A percentile compares a stretch with the other conserved stretches of the same genome.
These are phyloP conservation scores for Gaertneriomyces semiglobifer DNA, from an alignment of 192 early-diverging fungal genomes.

Conservation along the genomic window DNA sequence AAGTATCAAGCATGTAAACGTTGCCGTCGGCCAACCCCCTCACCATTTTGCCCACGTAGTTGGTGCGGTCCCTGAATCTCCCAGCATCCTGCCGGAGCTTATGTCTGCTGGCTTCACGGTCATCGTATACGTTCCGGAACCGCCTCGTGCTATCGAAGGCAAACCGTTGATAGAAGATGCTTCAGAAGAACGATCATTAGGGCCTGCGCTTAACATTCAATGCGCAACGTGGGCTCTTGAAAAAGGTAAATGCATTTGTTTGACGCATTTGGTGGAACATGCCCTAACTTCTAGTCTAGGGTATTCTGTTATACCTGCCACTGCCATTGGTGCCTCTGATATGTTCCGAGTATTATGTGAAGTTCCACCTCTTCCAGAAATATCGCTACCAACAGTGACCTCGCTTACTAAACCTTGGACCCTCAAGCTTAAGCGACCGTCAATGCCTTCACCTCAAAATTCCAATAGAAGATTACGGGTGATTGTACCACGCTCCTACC, in stretches of 20 bases:
- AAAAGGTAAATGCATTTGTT: not conserved
- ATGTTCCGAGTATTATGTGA: conserved; percentile 24
- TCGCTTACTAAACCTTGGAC: not conserved
- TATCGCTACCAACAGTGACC: not conserved
- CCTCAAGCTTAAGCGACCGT: not conserved
- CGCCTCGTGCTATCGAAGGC: too few species aligned
- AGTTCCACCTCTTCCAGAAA: conserved; percentile 13
- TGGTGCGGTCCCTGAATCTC: conserved; percentile 23
- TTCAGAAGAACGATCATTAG: too few species aligned
- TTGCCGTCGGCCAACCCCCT: too few species aligned
- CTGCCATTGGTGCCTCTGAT: conserved; percentile 27
- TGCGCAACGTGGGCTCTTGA: conserved; percentile 10
- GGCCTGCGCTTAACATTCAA: not conserved
- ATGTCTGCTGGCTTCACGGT: conserved; percentile 3
- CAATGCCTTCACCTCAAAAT: not conserved
- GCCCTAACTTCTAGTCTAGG: not conserved
- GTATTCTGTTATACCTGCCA: conserved; percentile 26
- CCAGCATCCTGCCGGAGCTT: not conserved
- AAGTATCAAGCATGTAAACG: too few species aligned
- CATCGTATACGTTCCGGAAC: too few species aligned
- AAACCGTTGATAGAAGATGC: too few species aligned
- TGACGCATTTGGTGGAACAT: too few species aligned
- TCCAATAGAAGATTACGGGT: conserved; percentile 16
- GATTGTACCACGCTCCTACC: conserved; percentile 28
- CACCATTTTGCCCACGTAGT: not conserved